phyloP scores from a whole-genome alignment of 208 protist species.

The Willaertia magna region DNA sequence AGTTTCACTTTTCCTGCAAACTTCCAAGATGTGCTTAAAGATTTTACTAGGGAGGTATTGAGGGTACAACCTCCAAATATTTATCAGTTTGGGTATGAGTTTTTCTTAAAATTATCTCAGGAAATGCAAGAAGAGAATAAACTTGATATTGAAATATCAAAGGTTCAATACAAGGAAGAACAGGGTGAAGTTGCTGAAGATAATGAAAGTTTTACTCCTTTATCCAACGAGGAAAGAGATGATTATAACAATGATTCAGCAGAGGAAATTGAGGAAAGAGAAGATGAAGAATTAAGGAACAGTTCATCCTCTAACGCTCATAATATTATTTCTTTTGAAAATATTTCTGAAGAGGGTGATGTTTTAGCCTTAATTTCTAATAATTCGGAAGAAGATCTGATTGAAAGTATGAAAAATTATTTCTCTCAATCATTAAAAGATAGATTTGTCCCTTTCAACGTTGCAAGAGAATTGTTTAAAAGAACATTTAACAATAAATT shows the following conservation, averaged over 20 bases:
- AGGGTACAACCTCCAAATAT: constrained; percentile 72
- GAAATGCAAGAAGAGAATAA: neutral
- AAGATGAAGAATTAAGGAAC: neutral
- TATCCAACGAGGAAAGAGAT: neutral
- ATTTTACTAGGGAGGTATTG: constrained; percentile 77
- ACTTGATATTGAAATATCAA: too few relatives aligned
- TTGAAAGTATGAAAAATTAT: too few relatives aligned
- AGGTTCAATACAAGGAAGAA: too few relatives aligned
- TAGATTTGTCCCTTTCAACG: neutral
- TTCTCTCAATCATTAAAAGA: too few relatives aligned
- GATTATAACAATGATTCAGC: neutral
- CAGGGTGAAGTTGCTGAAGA: too few relatives aligned
- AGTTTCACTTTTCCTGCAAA: constrained; percentile 60
- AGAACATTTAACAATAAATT: neutral
- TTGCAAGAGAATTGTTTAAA: neutral
- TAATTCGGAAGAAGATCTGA: too few relatives aligned
- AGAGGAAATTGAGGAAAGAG: neutral
- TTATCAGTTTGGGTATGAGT: constrained; percentile 67
- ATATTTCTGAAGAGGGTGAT: too few relatives aligned
- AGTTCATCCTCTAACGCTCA: too few relatives aligned
- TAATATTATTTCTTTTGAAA: too few relatives aligned
- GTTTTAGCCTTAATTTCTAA: too few relatives aligned
- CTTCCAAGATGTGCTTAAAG: constrained; percentile 66
- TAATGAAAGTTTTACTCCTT: too few relatives aligned
- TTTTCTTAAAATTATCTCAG: constrained; percentile 43